Percentiles rank a stretch among this genome's conserved stretches.
These are phyloP conservation scores for Lecanicillium sp. DNA, from an alignment of 2,329 filamentous ascomycete genomes.

Conservation along the genomic window DNA sequence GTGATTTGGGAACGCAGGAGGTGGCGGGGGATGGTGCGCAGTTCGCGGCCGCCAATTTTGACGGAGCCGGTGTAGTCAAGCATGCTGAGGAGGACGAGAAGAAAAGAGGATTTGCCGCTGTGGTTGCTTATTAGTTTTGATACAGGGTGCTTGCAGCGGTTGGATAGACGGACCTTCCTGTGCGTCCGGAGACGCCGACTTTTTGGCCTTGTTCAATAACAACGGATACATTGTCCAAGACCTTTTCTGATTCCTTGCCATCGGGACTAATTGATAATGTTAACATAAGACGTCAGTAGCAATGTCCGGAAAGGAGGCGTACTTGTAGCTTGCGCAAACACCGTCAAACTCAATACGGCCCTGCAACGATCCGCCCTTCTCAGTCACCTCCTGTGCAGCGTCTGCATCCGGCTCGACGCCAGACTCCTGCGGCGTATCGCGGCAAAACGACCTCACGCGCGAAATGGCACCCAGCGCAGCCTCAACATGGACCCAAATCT, in stretches of 20 bases:
- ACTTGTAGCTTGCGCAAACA: neutral
- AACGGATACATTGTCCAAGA: conserved; percentile 10
- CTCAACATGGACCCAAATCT: neutral
- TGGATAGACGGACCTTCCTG: conserved; percentile 10
- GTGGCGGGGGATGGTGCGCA: conserved; percentile 14
- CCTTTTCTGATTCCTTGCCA: neutral
- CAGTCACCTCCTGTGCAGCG: no score
- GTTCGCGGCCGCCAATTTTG: conserved; percentile 20
- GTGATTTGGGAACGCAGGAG: conserved; percentile 20
- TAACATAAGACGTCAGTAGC: neutral
- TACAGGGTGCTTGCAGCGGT: conserved; percentile 4
- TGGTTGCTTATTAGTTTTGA: conserved; percentile 14
- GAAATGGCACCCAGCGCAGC: neutral
- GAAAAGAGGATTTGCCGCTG: conserved; percentile 17
- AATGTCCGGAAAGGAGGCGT: neutral
- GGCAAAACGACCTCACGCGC: neutral
- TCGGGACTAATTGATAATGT: neutral
- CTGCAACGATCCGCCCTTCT: no score
- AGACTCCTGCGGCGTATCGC: neutral
- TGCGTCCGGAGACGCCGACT: conserved; percentile 14
- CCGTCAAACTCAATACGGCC: neutral
- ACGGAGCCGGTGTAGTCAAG: conserved; percentile 16
- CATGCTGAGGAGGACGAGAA: conserved; percentile 5
- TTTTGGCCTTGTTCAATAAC: conserved; percentile 13
- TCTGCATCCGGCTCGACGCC: neutral